Evolutionary conservation across 805 yeast species (phyloP).

Genomic region (Soucietia sequanensis): DNA sequence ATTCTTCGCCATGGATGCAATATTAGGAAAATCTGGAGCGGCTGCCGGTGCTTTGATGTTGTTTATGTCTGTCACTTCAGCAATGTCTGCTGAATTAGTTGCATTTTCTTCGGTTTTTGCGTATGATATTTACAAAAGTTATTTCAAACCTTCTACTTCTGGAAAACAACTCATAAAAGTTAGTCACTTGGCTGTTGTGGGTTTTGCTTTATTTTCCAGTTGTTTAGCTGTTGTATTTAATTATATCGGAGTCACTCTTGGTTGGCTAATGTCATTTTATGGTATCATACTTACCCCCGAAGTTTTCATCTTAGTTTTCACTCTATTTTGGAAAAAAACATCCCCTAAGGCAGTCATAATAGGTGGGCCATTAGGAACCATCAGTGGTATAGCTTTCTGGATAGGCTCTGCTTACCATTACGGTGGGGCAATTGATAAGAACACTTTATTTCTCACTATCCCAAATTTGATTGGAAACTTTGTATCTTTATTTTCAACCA

Average conservation of each 20-base stretch:
- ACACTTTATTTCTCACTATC: conserved; percentile 17
- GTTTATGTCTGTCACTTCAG: conserved; percentile 41
- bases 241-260: conserved; percentile 40
- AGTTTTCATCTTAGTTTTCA: conserved; percentile 27
- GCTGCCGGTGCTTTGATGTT: conserved; percentile 29
- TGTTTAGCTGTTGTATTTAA: conserved; percentile 33
- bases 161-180: conserved; percentile 36
- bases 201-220: conserved; percentile 44
- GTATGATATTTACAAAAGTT: conserved; percentile 25
- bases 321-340: conserved; percentile 36
- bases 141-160: conserved; percentile 27
- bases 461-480: conserved; percentile 27
- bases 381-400: conserved; percentile 28
- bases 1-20: conserved; percentile 16
- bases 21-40: conserved; percentile 28
- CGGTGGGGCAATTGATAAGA: conserved; percentile 20
- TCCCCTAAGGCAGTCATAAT: conserved; percentile 19
- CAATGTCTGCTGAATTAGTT: conserved; percentile 41
- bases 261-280: conserved; percentile 38
- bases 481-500: conserved; percentile 21
- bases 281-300: conserved; percentile 42
- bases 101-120: conserved; percentile 36
- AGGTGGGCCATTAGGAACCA: conserved; percentile 20
- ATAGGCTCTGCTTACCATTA: conserved; percentile 23
- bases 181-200: conserved; percentile 30